phyloP scores from a whole-genome alignment of 208 protist species.

The Trypanosoma brucei region DNA sequence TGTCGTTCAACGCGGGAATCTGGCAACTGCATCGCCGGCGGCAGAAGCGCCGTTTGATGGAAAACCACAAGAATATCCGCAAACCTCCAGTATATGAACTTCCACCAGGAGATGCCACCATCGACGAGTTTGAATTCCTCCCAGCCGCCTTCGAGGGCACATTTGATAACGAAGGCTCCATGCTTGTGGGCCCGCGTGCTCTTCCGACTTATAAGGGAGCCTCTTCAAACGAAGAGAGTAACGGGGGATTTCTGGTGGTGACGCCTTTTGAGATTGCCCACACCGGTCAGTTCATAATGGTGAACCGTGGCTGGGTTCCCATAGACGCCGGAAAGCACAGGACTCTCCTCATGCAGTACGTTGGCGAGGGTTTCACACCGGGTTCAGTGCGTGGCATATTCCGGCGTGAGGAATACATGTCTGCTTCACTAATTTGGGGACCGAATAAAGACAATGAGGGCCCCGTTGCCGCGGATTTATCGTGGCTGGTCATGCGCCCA shows the following conservation, averaged over 20 bases:
- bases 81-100: constrained; percentile 49
- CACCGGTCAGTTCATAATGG: constrained; percentile 67
- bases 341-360: constrained; percentile 79
- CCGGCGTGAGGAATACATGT: constrained; percentile 70
- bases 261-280: constrained; percentile 80
- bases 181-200: constrained; percentile 77
- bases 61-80: constrained; percentile 75
- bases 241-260: constrained; percentile 82
- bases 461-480: constrained; percentile 65
- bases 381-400: constrained; percentile 55
- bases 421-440: constrained; percentile 46
- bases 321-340: constrained; percentile 84
- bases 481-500: constrained; percentile 74
- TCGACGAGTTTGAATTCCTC: constrained; percentile 68
- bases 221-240: constrained; percentile 63
- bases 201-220: constrained; percentile 80
- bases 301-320: constrained; percentile 86
- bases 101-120: constrained; percentile 29
- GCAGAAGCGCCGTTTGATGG: constrained; percentile 73
- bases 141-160: constrained; percentile 56
- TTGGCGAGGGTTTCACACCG: constrained; percentile 67
- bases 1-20: constrained; percentile 87
- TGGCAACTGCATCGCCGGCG: constrained; percentile 79
- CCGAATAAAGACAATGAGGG: constrained; percentile 61
- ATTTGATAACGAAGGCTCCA: constrained; percentile 84